Evolutionary conservation across 495 filamentous ascomycete species (phyloP), one percentile per base, ranked within the genome.

Genomic region (Thermothielavioides terrestris): DNA sequence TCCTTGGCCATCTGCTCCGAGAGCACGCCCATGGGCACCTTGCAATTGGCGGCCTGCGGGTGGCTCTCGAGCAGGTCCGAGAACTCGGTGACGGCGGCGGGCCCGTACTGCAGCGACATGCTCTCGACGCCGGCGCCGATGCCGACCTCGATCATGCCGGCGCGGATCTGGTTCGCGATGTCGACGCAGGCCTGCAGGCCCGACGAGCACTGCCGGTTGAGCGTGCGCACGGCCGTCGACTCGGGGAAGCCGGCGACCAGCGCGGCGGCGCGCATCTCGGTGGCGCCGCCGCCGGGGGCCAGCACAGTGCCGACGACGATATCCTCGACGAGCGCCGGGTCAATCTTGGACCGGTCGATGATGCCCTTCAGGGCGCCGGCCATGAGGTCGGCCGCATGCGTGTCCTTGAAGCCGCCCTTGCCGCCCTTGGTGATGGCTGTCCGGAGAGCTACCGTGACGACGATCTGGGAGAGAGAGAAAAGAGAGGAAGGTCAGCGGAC

Each of bases 51-150:
- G 32, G 91, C 80, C 66, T 92, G 84, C 48, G 78, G 76, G 73
- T 94, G 79, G 53, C 71, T 78, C 61, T 96, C 87, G 39, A 98
- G 81, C 50, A 95, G 81, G 12, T 94, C 88, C 21, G 86, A 91
- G 79, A 98, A 95, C 66, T 98, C 92, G 53, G 84, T 82, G 14
- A 98, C 90, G 39, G 91, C 91, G 23, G 76, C 78, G 31, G 91
- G 92, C 18, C 89, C 90, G 64, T 96, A 96, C 61, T 97, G 86
- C 47, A 74, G 76, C 64, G 80, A 85, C 92, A 98, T 98, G 73
- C 83, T 89, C 82, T 98, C 92, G n/a, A 95, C 90, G 63, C 92
- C 92, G 4, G 90, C 89, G 47, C 90, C 92, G 56, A 97, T 83
- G 56, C 92, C 92, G 51, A 97, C 69, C 41, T 97, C 91, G 60